These are phyloP conservation scores for Paramecium octaurelia DNA, from an alignment of 73 alveolate species.

Conservation along the genomic window DNA sequence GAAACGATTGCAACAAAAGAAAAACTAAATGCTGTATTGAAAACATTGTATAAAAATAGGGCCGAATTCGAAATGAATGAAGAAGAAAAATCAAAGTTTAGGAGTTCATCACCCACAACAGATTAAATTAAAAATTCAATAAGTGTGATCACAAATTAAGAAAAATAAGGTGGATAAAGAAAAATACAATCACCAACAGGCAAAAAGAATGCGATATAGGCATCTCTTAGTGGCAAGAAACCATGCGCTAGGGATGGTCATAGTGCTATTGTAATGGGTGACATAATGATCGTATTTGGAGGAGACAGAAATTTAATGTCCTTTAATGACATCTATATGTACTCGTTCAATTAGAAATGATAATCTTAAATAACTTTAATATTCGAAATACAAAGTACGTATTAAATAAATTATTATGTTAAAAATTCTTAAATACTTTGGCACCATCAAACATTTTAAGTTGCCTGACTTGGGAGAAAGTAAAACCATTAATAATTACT, in stretches of 20 bases:
- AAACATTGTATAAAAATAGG: neutral
- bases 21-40: constrained; percentile 17
- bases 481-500: neutral
- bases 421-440: neutral
- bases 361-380: neutral
- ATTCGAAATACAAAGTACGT: neutral
- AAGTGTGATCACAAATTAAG: constrained; percentile 19
- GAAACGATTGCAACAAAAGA: neutral
- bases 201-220: neutral
- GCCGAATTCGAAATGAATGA: constrained; percentile 61
- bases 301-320: constrained; percentile 99
- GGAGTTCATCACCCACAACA: constrained; percentile 57
- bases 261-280: constrained; percentile 78
- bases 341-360: constrained; percentile 46
- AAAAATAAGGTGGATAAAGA: constrained; percentile 25
- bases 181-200: constrained; percentile 26
- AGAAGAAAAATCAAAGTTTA: constrained; percentile 26
- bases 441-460: neutral
- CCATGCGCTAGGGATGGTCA: constrained; percentile 99
- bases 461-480: neutral
- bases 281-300: constrained; percentile 87
- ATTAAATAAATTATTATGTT: neutral
- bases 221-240: constrained; percentile 1
- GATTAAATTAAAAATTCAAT: constrained; percentile 55
- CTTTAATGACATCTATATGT: constrained; percentile 88